These are phyloP conservation scores for Musa itinerans DNA, from an alignment of 176 grass and related monocot genomes.

Conservation along the genomic window DNA sequence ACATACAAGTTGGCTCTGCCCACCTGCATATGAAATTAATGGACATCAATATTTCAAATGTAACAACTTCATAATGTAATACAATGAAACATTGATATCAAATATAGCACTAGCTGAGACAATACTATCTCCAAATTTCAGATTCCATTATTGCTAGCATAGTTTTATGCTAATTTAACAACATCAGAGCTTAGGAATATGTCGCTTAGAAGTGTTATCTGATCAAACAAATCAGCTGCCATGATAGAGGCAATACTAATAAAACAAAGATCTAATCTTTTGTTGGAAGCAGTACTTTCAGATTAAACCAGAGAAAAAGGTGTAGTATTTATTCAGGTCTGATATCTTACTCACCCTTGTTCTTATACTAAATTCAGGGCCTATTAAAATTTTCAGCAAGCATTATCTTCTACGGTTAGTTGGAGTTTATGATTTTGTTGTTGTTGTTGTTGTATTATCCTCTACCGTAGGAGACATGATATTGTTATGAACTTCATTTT, in stretches of 20 bases:
- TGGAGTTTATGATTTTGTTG: background rate
- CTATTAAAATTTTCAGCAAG: no score
- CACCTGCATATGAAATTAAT: slow-evolving; percentile 26
- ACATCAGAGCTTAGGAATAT: no score
- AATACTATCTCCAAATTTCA: background rate
- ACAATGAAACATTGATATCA: background rate
- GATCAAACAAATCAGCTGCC: background rate
- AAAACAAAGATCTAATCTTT: no score
- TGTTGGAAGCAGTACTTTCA: no score
- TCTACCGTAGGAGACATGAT: no score
- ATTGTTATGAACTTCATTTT: no score
- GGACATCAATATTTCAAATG: background rate
- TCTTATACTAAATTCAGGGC: background rate
- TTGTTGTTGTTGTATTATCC: background rate
- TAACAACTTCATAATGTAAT: background rate
- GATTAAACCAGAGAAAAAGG: background rate
- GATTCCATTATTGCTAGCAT: no score
- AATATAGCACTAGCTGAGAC: no score
- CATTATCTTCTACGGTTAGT: no score
- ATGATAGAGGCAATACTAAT: no score
- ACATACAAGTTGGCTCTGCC: slow-evolving; percentile 84
- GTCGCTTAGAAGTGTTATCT: no score
- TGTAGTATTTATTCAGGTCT: background rate
- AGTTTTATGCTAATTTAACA: no score
- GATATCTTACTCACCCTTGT: background rate